Percentiles rank a stretch among this genome's conserved stretches.
Conservation (phyloP, 805 yeast genomes). For the Wickerhamiella spandovensis region DNA sequence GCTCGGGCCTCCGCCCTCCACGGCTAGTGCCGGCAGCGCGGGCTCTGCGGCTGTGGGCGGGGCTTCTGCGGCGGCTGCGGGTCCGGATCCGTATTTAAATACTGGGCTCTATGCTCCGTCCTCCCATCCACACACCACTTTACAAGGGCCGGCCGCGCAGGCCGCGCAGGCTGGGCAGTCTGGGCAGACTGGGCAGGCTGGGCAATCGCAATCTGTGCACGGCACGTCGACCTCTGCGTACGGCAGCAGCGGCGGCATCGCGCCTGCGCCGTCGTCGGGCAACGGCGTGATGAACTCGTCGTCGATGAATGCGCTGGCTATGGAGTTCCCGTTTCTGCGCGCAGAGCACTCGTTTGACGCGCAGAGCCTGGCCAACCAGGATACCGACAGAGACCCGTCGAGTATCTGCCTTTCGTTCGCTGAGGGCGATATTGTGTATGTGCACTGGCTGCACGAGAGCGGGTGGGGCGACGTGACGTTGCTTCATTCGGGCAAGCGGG, state of each 20-base stretch:
- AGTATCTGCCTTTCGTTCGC: constrained; percentile 25
- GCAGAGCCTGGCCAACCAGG: constrained; percentile 13
- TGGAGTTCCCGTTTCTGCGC: constrained; percentile 24
- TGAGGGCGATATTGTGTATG: constrained; percentile 25
- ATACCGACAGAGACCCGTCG: constrained; percentile 21
- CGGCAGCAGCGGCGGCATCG: no score
- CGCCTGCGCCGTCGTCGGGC: not conserved
- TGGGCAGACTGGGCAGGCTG: no score
- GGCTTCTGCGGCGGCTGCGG: not conserved
- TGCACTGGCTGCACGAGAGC: constrained; percentile 28
- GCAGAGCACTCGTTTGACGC: constrained; percentile 26
- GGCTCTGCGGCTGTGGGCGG: not conserved
- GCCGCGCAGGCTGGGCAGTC: no score
- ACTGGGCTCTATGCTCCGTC: no score
- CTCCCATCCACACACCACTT: no score
- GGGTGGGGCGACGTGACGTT: constrained; percentile 34
- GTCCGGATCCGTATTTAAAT: no score
- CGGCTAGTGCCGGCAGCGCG: not conserved
- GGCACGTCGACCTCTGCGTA: no score
- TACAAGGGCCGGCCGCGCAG: no score
- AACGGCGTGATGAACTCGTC: not conserved
- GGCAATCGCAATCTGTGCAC: no score
- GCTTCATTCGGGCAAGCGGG: constrained; percentile 25
- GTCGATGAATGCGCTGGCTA: constrained; percentile 2
- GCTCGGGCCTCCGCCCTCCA: not conserved